phyloP scores from a whole-genome alignment of 2,329 filamentous ascomycete genomes.

The Talaromyces atroroseus region DNA sequence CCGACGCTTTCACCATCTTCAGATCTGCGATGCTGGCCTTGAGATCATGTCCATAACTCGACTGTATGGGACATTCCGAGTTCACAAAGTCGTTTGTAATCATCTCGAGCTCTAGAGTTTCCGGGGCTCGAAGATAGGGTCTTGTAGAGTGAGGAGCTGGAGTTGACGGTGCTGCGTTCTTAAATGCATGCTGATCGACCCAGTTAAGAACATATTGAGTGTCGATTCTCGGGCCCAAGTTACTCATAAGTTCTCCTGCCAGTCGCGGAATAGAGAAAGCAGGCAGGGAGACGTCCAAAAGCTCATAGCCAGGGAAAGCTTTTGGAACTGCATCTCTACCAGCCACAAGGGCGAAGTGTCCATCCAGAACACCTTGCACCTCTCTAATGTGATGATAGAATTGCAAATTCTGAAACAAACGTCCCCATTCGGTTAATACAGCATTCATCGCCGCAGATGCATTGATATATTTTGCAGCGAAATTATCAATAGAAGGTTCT shows the following conservation, averaged over 20 bases:
- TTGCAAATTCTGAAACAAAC: background rate
- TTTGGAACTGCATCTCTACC: too few species aligned
- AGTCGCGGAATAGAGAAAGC: background rate
- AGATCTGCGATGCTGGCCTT: background rate
- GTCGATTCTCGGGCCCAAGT: background rate
- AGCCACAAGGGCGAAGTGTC: background rate
- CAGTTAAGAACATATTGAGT: background rate
- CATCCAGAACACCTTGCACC: background rate
- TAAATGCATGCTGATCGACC: background rate
- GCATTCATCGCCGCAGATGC: conserved; percentile 14
- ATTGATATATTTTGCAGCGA: conserved; percentile 12
- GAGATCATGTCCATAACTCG: background rate
- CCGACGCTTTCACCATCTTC: background rate
- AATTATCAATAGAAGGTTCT: too few species aligned
- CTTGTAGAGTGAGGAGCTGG: background rate
- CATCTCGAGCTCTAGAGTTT: background rate
- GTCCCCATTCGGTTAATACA: background rate
- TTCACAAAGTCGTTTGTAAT: background rate
- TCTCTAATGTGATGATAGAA: background rate
- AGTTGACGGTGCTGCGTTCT: background rate
- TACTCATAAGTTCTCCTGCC: background rate
- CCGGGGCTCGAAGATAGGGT: background rate
- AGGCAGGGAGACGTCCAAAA: too few species aligned
- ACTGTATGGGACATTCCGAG: background rate
- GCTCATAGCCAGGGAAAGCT: too few species aligned